A percentile compares a stretch with the other conserved stretches of the same genome.
These are phyloP conservation scores for Eucalyptus pauciflora DNA, from an alignment of 345 rosid species.

Conservation along the genomic window DNA sequence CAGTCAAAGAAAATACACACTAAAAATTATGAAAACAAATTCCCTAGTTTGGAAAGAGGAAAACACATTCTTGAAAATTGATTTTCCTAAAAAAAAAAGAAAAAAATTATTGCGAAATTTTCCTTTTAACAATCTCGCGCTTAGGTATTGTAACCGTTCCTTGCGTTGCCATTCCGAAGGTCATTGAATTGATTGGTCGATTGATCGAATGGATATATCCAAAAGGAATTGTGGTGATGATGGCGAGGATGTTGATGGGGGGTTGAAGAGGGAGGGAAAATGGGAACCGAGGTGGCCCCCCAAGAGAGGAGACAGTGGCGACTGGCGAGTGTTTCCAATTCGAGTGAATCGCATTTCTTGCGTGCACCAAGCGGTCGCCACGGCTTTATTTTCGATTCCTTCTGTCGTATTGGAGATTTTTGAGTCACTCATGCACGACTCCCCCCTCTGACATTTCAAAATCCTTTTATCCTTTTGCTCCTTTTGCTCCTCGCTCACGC, in stretches of 20 bases:
- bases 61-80: background rate
- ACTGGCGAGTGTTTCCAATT: background rate
- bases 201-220: background rate
- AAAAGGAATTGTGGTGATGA: background rate
- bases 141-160: background rate
- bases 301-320: background rate
- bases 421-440: background rate
- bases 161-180: background rate
- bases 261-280: background rate
- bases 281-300: background rate
- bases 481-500: background rate
- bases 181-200: background rate
- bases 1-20: too few species aligned
- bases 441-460: background rate
- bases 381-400: background rate
- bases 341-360: background rate
- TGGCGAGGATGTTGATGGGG: background rate
- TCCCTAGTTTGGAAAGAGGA: background rate
- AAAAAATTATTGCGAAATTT: background rate
- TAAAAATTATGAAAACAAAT: background rate
- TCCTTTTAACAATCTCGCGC: background rate
- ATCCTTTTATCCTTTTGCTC: background rate
- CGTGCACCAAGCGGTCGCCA: background rate
- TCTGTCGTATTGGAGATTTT: background rate
- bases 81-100: background rate